These are phyloP conservation scores for Phyllosticta citriasiana DNA, from an alignment of 2,329 filamentous ascomycete genomes.

Conservation along the genomic window DNA sequence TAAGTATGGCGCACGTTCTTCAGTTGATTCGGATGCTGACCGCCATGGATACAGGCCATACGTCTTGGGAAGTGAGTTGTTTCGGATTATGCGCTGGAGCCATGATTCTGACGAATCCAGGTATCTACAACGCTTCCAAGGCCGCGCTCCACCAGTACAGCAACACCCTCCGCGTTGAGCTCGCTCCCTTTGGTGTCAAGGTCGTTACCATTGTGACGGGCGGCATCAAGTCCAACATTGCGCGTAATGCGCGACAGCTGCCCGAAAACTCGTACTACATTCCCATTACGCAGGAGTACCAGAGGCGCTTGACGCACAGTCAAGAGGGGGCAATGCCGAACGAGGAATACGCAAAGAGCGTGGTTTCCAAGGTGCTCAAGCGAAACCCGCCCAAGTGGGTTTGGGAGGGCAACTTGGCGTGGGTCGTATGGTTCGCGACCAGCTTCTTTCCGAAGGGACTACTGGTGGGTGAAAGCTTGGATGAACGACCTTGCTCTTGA, in stretches of 20 bases:
- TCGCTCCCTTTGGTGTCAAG: conserved; percentile 40
- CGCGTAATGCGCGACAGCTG: conserved; percentile 40
- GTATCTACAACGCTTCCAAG: conserved; percentile 21
- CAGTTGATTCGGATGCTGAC: neutral
- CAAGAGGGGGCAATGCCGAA: conserved; percentile 44
- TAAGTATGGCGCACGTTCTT: neutral
- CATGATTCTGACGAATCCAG: neutral
- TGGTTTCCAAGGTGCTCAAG: conserved; percentile 43
- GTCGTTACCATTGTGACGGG: conserved; percentile 46
- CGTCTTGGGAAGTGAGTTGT: conserved; percentile 38
- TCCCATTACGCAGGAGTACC: conserved; percentile 43
- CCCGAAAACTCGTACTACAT: conserved; percentile 41
- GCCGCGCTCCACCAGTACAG: conserved; percentile 18
- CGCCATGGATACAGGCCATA: conserved; percentile 18
- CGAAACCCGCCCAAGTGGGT: conserved; percentile 17
- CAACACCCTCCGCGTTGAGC: conserved; percentile 38
- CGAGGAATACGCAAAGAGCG: conserved; percentile 43
- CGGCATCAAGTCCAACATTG: conserved; percentile 50
- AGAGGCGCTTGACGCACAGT: conserved; percentile 41
- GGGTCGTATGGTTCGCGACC: conserved; percentile 39
- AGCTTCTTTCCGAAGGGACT: conserved; percentile 37
- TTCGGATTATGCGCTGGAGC: neutral
- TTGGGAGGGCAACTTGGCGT: conserved; percentile 29
- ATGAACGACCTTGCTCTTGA: neutral
- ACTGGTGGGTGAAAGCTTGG: conserved; percentile 20